A percentile compares a stretch with the other conserved stretches of the same genome.
Conservation (phyloP, 2,329 filamentous ascomycete species). For the Eutypella sp. region DNA sequence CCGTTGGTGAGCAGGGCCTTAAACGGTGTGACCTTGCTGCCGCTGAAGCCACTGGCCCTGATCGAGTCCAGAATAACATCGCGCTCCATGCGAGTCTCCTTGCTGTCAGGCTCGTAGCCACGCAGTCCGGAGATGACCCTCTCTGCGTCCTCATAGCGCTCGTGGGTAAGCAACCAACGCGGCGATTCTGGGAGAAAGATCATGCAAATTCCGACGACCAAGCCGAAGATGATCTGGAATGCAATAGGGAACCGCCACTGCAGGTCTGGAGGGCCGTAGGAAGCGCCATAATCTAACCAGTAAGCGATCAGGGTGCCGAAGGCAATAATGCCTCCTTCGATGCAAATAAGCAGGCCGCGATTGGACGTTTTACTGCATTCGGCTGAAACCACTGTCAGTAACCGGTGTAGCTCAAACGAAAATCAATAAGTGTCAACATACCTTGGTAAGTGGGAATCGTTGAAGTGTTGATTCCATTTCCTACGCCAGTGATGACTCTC, state of each 20-base stretch:
- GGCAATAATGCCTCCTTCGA: conserved; percentile 41
- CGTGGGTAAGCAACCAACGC: conserved; percentile 43
- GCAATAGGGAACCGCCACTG: conserved; percentile 53
- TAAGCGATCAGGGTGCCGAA: conserved; percentile 41
- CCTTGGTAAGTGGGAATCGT: conserved; percentile 44
- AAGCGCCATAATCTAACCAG: conserved; percentile 46
- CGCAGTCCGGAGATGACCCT: conserved; percentile 28
- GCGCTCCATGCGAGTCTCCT: conserved; percentile 54
- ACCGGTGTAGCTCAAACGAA: neutral
- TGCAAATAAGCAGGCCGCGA: conserved; percentile 38
- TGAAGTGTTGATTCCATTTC: conserved; percentile 46
- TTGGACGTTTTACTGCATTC: conserved; percentile 40
- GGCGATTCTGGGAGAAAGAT: conserved; percentile 42
- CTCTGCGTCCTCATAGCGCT: conserved; percentile 38
- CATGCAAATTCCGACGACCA: conserved; percentile 39
- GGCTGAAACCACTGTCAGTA: conserved; percentile 22
- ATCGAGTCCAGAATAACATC: conserved; percentile 61
- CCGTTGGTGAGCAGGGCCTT: conserved; percentile 55
- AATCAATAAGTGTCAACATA: conserved; percentile 4
- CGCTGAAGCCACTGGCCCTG: conserved; percentile 43
- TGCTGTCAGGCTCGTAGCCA: conserved; percentile 43
- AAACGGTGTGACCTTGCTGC: conserved; percentile 41
- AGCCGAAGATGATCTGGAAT: conserved; percentile 40
- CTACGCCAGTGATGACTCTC: conserved; percentile 46
- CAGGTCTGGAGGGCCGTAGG: conserved; percentile 39